Evolutionary conservation across 345 rosid species (phyloP).

Genomic region (Hibiscus syriacus): DNA sequence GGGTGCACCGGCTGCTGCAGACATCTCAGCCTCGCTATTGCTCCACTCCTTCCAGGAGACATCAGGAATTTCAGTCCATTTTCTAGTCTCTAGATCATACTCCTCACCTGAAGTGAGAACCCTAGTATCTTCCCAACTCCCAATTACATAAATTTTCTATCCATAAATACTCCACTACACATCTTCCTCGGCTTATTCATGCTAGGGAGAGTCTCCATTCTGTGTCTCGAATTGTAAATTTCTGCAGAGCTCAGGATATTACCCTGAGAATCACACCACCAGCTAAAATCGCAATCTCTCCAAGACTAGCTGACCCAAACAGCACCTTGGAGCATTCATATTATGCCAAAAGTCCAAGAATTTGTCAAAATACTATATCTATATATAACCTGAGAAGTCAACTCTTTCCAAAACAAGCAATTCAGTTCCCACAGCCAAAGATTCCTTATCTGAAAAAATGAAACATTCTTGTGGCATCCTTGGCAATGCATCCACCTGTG

Average conservation of each 20-base stretch:
- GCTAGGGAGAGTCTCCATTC: constrained; percentile 46
- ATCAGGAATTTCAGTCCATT: constrained; percentile 75
- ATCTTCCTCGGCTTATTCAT: constrained; percentile 80
- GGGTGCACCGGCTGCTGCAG: constrained; percentile 74
- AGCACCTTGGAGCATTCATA: constrained; percentile 83
- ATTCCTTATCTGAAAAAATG: constrained; percentile 74
- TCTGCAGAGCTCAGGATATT: constrained; percentile 61
- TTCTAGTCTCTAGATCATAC: constrained; percentile 58
- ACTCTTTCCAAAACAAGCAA: constrained; percentile 78
- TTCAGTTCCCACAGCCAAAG: constrained; percentile 90
- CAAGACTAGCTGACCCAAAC: constrained; percentile 91
- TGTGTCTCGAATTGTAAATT: constrained; percentile 88
- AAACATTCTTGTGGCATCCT: constrained; percentile 63
- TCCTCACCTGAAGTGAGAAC: constrained; percentile 77
- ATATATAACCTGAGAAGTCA: constrained; percentile 58
- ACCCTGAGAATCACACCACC: constrained; percentile 72
- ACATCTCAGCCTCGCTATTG: constrained; percentile 28
- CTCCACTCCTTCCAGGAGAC: constrained; percentile 57
- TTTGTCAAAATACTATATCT: constrained; percentile 75
- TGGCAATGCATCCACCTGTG: constrained; percentile 78
- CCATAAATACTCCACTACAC: constrained; percentile 94
- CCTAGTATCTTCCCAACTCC: constrained; percentile 30
- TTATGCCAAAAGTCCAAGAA: constrained; percentile 72
- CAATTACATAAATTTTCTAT: constrained; percentile 81
- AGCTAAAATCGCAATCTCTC: constrained; percentile 77